Evolutionary conservation across 2,329 filamentous ascomycete species (phyloP), one percentile per base, ranked within the genome.

Genomic region (Tolypocladium sp.): DNA sequence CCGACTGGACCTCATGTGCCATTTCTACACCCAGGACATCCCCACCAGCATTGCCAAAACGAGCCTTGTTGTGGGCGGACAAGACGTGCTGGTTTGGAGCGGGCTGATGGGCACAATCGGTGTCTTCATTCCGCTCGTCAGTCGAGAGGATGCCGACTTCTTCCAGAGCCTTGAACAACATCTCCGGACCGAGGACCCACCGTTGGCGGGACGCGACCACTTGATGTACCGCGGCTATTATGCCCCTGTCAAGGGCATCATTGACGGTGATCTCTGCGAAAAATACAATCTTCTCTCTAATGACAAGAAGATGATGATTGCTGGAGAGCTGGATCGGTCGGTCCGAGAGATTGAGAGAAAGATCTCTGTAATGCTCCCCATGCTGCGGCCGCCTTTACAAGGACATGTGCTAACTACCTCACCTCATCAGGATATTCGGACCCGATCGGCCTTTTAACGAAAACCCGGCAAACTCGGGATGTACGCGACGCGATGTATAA

Each of bases 201-300:
- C 93, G 9, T 77, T 99, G 54, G 90, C 91, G 25, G 95, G 94
- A 49, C 84, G 95, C 64, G 95, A 99, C 72, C 94, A 99, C 74
- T 79, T 99, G 53, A 95, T 96, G 69, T 99, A 96, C 73, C 84
- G 95, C 63, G 87, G 92, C 64, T 99, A 97, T 75, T 99, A 97
- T 72, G 91, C 91, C 8, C 95, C 94, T 0, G 91, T 96, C 49
- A 99, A 99, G 80, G 92, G 92, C 10, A 87, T 95, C 35, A 96
- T 99, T 67, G 94, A 99, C 74, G 94, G 94, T 35, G 94, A 99
- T 75, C 79, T 99, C 46, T 96, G 94, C 68, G 94, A 99, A 79
- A 84, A 92, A 65, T 99, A 91, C 74, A 85, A 91, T 60, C 77
- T 94, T 61, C 79, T 99, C 61, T 82, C 89, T 33, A 89, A 87